Base-by-base conservation (phyloP, 1,284 basidiomycete genomes). In the Lentinus polychrous region DNA sequence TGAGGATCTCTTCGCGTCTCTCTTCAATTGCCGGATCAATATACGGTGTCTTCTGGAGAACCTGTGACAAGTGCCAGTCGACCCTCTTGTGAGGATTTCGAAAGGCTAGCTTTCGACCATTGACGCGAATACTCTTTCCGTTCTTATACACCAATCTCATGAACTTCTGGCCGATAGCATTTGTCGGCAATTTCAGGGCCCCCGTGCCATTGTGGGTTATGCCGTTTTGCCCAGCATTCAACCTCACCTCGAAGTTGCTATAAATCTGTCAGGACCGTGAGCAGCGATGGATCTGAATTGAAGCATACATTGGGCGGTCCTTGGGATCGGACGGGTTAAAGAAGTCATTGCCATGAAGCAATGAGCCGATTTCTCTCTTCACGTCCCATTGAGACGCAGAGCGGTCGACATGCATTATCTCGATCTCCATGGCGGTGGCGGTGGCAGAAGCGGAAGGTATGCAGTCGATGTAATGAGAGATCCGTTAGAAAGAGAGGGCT, bases 141-240 rank as follows among this genome's bases (percentile, higher is more conserved):
- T 63, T 36, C 15, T 62, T 45, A 57, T 57, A 49, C 52, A 76
- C 61, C 58, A 73, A 71, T 10, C 59, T 60, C 41, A 79, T 52
- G 43, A 87, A 78, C 53, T 66, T 76, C 6, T 55, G 53, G 1
- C 74, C 80, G 24, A 76, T 60, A 14, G 49, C 55, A n/a, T 27
- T 62, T 62, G 36, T 62, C 6, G 74, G 78, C 1, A 85, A 50
- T 2, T 68, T 77, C 31, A 87, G 55, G 14, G 56, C 58, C 1
- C 81, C 84, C 8, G 69, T 68, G 2, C 82, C 81, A 56, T 77
- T 68, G 59, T 86, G 83, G 6, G 74, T 66, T n/a, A 75, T 68
- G 2, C 75, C 72, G n/a, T 74, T 74, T 0, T 66, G 68, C 39
- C 67, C 66, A 52, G 70, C 71, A 43, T 79, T 74, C 10, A 87